These are phyloP conservation scores for Thermoascus crustaceus DNA, from an alignment of 2,329 filamentous ascomycete species.

Conservation along the genomic window DNA sequence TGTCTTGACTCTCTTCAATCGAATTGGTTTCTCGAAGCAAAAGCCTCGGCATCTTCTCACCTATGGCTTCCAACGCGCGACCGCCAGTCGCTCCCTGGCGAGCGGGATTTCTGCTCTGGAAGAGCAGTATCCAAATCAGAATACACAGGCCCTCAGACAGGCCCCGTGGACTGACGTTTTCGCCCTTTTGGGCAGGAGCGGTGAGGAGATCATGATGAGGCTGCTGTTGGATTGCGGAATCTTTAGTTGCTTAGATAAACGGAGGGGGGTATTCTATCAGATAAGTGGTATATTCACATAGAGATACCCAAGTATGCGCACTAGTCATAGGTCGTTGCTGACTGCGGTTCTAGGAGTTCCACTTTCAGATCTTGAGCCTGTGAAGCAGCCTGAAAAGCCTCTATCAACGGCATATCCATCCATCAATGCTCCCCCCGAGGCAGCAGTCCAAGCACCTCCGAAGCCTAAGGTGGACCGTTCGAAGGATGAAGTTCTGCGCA, in stretches of 20 bases:
- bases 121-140: constrained; percentile 57
- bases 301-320: too few species aligned
- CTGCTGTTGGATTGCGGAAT: constrained; percentile 70
- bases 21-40: constrained; percentile 37
- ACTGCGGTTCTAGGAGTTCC: constrained; percentile 22
- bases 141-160: constrained; percentile 60
- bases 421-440: too few species aligned
- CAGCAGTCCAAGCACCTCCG: too few species aligned
- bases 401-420: too few species aligned
- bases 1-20: constrained; percentile 68
- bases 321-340: too few species aligned
- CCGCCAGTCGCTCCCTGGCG: constrained; percentile 23
- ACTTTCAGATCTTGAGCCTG: too few species aligned
- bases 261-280: constrained; percentile 63
- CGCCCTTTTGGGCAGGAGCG: constrained; percentile 62
- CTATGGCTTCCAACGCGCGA: constrained; percentile 63
- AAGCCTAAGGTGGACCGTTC: constrained; percentile 1
- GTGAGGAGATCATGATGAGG: constrained; percentile 68
- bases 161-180: constrained; percentile 69
- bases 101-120: constrained; percentile 58
- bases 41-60: constrained; percentile 70
- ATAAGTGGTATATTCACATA: constrained; percentile 75
- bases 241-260: constrained; percentile 56
- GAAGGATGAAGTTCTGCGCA: constrained; percentile 9
- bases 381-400: too few species aligned